phyloP scores from a whole-genome alignment of 2,329 filamentous ascomycete species.

The Purpureocillium takamizusanense region DNA sequence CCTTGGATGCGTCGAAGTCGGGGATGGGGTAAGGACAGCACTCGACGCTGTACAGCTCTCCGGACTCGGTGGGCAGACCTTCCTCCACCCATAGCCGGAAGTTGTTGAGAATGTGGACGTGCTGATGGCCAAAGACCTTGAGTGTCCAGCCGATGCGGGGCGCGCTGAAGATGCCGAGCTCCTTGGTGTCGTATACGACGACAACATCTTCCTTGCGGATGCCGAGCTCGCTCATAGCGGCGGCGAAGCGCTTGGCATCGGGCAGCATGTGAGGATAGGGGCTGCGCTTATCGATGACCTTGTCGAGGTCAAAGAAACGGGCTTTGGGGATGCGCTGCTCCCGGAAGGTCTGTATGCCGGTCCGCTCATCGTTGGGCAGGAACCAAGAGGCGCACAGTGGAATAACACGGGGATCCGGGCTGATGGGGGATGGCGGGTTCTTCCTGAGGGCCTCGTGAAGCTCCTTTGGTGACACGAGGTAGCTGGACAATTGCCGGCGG shows the following conservation, averaged over 20 bases:
- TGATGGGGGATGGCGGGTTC: slow-evolving; percentile 71
- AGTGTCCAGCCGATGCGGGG: slow-evolving; percentile 93
- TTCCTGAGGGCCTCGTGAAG: slow-evolving; percentile 73
- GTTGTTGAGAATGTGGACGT: slow-evolving; percentile 89
- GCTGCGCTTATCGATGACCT: slow-evolving; percentile 75
- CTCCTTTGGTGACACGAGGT: slow-evolving; percentile 78
- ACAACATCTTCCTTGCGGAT: slow-evolving; percentile 81
- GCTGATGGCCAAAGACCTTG: slow-evolving; percentile 77
- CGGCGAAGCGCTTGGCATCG: slow-evolving; percentile 67
- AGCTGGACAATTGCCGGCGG: slow-evolving; percentile 55
- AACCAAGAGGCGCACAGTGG: slow-evolving; percentile 95
- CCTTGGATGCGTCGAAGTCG: slow-evolving; percentile 50
- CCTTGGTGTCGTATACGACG: slow-evolving; percentile 88
- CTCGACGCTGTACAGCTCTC: slow-evolving; percentile 59
- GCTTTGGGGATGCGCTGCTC: slow-evolving; percentile 79
- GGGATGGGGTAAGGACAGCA: slow-evolving; percentile 57
- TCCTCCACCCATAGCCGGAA: slow-evolving; percentile 89
- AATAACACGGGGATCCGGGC: slow-evolving; percentile 73
- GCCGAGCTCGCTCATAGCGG: slow-evolving; percentile 81
- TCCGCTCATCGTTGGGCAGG: slow-evolving; percentile 81
- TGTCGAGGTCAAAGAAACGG: slow-evolving; percentile 94
- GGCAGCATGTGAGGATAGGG: slow-evolving; percentile 97
- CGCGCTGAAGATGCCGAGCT: slow-evolving; percentile 89
- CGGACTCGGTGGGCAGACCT: slow-evolving; percentile 73
- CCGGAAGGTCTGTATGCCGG: slow-evolving; percentile 71